phyloP scores from a whole-genome alignment of 2,329 filamentous ascomycete genomes.

The Phialocephala subalpina region DNA sequence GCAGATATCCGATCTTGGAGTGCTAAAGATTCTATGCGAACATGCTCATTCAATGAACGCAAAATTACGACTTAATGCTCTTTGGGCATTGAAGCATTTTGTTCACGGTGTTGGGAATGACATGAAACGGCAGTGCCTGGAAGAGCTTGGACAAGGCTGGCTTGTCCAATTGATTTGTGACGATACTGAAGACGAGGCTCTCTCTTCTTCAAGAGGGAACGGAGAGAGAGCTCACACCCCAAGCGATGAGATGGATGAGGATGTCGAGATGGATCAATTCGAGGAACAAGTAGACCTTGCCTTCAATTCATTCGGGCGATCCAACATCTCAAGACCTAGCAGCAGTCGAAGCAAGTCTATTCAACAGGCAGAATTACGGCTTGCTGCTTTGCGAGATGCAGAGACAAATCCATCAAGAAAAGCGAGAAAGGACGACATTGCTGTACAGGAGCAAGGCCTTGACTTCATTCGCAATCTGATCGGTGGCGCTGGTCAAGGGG shows the following conservation, averaged over 20 bases:
- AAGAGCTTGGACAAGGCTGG: slow-evolving; percentile 81
- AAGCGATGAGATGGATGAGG: slow-evolving; percentile 60
- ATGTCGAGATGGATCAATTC: slow-evolving; percentile 62
- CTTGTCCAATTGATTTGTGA: slow-evolving; percentile 79
- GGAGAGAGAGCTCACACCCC: slow-evolving; percentile 28
- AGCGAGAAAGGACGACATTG: slow-evolving; percentile 78
- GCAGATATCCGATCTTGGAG: slow-evolving; percentile 76
- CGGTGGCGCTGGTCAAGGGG: slow-evolving; percentile 62
- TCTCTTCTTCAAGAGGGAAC: slow-evolving; percentile 49
- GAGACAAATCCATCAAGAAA: slow-evolving; percentile 74
- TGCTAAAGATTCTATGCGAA: slow-evolving; percentile 80
- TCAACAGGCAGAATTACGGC: slow-evolving; percentile 57
- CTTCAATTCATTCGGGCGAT: slow-evolving; percentile 32
- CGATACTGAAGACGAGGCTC: slow-evolving; percentile 62
- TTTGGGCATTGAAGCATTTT: slow-evolving; percentile 95
- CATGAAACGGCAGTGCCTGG: slow-evolving; percentile 79
- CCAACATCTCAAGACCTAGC: slow-evolving; percentile 35
- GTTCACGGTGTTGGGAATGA: slow-evolving; percentile 75
- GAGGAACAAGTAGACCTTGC: slow-evolving; percentile 48
- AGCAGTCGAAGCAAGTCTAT: slow-evolving; percentile 47
- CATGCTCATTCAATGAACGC: slow-evolving; percentile 84
- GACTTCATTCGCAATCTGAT: slow-evolving; percentile 92
- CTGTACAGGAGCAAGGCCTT: slow-evolving; percentile 89
- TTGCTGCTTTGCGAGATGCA: slow-evolving; percentile 64
- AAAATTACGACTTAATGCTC: slow-evolving; percentile 81